A percentile compares a stretch with the other conserved stretches of the same genome.
These are phyloP conservation scores for Alternaria gaisen DNA, from an alignment of 2,329 filamentous ascomycete species.

Conservation along the genomic window DNA sequence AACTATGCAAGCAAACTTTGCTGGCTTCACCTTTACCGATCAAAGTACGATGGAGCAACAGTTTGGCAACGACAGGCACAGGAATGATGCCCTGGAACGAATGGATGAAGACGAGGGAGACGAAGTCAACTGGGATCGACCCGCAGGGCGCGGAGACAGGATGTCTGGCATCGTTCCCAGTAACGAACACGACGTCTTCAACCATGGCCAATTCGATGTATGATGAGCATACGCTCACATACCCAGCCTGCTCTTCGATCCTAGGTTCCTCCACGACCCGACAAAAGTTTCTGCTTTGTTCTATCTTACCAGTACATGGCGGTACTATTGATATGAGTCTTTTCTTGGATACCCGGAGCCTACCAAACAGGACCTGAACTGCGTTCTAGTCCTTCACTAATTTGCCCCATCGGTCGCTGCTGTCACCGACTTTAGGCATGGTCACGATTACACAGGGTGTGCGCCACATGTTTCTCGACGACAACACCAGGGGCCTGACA, in stretches of 20 bases:
- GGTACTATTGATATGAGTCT: slow-evolving; percentile 30
- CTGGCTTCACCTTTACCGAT: slow-evolving; percentile 98
- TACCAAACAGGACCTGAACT: slow-evolving; percentile 33
- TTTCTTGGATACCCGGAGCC: slow-evolving; percentile 43
- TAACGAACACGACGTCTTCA: slow-evolving; percentile 60
- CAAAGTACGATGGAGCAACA: slow-evolving; percentile 93
- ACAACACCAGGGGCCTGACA: slow-evolving; percentile 5
- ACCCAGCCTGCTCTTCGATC: slow-evolving; percentile 10
- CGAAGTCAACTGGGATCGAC: slow-evolving; percentile 54
- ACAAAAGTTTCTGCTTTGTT: slow-evolving; percentile 45
- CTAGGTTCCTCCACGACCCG: slow-evolving; percentile 22
- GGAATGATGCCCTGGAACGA: slow-evolving; percentile 53
- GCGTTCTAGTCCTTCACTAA: slow-evolving; percentile 26
- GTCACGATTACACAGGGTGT: neutral
- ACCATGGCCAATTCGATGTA: slow-evolving; percentile 52
- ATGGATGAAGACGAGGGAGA: slow-evolving; percentile 55
- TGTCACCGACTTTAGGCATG: slow-evolving; percentile 16
- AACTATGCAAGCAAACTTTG: slow-evolving; percentile 97
- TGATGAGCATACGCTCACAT: slow-evolving; percentile 29
- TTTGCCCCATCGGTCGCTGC: slow-evolving; percentile 12
- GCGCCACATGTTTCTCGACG: slow-evolving; percentile 8
- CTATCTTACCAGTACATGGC: slow-evolving; percentile 27
- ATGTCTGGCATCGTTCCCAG: slow-evolving; percentile 62
- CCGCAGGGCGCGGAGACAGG: slow-evolving; percentile 55
- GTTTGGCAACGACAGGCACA: slow-evolving; percentile 58